phyloP scores from a whole-genome alignment of 2,329 filamentous ascomycete genomes.

The Colletotrichum phormii region DNA sequence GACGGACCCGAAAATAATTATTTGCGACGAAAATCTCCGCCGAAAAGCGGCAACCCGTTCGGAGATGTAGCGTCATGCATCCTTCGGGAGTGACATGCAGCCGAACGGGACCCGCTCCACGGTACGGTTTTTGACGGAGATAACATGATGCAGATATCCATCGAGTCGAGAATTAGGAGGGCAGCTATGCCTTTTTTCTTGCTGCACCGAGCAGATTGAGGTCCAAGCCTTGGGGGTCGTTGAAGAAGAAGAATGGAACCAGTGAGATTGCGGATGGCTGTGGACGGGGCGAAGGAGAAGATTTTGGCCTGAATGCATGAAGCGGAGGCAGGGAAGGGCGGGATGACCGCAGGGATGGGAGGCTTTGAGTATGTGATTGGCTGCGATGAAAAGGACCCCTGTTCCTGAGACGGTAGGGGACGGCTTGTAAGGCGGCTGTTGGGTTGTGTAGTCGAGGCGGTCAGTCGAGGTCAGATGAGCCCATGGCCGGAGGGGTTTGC shows the following conservation, averaged over 20 bases:
- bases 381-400: constrained; percentile 2
- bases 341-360: constrained; percentile 33
- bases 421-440: constrained; percentile 24
- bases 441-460: constrained; percentile 29
- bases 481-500: constrained; percentile 22
- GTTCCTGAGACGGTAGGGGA: constrained; percentile 29
- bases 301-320: constrained; percentile 29
- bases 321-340: constrained; percentile 32
- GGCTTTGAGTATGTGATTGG: constrained; percentile 20
- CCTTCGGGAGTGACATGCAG: constrained; percentile 7
- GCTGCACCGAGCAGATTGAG: constrained; percentile 5
- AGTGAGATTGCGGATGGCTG: constrained; percentile 17
- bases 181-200: neutral
- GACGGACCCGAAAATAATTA: neutral
- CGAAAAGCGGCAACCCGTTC: constrained; percentile 1
- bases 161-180: neutral
- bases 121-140: neutral
- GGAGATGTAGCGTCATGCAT: constrained; percentile 22
- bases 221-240: neutral
- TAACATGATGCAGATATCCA: neutral
- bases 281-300: constrained; percentile 22
- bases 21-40: neutral
- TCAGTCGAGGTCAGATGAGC: constrained; percentile 36
- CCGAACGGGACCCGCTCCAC: neutral
- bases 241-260: constrained; percentile 20